These are phyloP conservation scores for Sideroxylon spinosum DNA, from an alignment of 179 eudicot genomes.

Conservation along the genomic window DNA sequence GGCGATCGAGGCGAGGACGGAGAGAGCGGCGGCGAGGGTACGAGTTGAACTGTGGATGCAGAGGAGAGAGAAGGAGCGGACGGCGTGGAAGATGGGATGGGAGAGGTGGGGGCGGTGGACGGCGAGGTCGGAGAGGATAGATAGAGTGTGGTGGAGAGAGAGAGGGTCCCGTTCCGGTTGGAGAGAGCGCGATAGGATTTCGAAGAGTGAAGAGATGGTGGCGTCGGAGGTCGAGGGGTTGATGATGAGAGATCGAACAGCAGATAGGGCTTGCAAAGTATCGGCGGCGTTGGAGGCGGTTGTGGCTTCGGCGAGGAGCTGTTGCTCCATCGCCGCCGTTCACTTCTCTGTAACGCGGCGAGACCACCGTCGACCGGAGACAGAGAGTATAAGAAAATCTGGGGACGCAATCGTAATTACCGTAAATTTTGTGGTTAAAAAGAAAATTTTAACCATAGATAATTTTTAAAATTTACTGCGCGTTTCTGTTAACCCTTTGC, in stretches of 20 bases:
- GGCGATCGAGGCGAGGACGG: constrained; percentile 37
- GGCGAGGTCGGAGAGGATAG: constrained; percentile 45
- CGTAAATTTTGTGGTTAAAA: no score
- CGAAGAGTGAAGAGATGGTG: constrained; percentile 43
- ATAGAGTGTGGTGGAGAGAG: constrained; percentile 34
- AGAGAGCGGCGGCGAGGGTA: constrained; percentile 38
- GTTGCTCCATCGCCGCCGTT: constrained; percentile 31
- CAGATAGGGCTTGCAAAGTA: constrained; percentile 29
- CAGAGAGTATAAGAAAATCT: background rate
- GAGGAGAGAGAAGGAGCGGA: constrained; percentile 25
- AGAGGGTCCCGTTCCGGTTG: constrained; percentile 23
- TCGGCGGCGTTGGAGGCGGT: constrained; percentile 3
- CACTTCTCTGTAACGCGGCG: background rate
- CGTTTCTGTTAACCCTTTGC: no score
- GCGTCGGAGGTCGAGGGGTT: constrained; percentile 47
- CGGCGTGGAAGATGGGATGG: constrained; percentile 19
- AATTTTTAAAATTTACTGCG: no score
- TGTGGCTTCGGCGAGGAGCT: constrained; percentile 3
- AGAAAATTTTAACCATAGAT: no score
- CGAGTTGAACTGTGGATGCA: constrained; percentile 29
- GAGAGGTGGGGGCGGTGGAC: constrained; percentile 37
- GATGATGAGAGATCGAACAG: constrained; percentile 43
- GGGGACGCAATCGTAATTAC: background rate
- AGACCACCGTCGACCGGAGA: no score
- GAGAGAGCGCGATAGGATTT: constrained; percentile 40